Evolutionary conservation across 345 rosid genomes (phyloP), one percentile per base, ranked within the genome.

Genomic region (Anastatica hierochuntica): DNA sequence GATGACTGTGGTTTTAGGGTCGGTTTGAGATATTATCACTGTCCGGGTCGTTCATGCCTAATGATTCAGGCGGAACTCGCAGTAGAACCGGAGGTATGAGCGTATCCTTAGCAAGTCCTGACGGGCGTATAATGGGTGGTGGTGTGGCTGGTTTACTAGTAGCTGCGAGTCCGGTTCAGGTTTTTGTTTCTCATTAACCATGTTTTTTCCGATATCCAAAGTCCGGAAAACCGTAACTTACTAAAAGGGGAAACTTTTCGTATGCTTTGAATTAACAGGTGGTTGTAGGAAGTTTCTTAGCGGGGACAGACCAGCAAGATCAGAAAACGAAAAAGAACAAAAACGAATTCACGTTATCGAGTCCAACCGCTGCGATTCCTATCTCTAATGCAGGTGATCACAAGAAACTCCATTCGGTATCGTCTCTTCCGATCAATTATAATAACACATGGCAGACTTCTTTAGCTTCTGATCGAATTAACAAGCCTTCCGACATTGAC

Each of bases 31-130:
- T 94, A 67, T 72, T 94, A 30, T 94, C 99, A 29, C 55, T 94
- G 50, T 83, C 99, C 8, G 99, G 99, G 4, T 94, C 99, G 37
- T 94, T 94, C 75, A 94, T 94, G 94, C 97, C 97, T 19, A 85
- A 63, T 8, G 97, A 88, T 55, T 72, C 49, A 53, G 84, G 86
- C 19, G 97, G 97, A 42, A 75, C 90, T 37, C 78, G 90, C 39
- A 82, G 90, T 77, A 73, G 99, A 63, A 80, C 95, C 0, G 99
- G 99, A 27, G 97, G 99, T 46, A 94, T 94, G 94, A 94, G 95
- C 8, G 89, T 94, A 23, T 94, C 99, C 1, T 66, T 94, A 55
- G 87, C 85, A 2, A 82, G 97, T 62, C 94, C 92, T 0, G 97
- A 94, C 30, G 99, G 99, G 6, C 99, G 99, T 48, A 94, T 94